Evolutionary conservation across 192 early-diverging fungal species (phyloP), one percentile per base, ranked within the genome.

Genomic region (Polychytrium aggregatum): DNA sequence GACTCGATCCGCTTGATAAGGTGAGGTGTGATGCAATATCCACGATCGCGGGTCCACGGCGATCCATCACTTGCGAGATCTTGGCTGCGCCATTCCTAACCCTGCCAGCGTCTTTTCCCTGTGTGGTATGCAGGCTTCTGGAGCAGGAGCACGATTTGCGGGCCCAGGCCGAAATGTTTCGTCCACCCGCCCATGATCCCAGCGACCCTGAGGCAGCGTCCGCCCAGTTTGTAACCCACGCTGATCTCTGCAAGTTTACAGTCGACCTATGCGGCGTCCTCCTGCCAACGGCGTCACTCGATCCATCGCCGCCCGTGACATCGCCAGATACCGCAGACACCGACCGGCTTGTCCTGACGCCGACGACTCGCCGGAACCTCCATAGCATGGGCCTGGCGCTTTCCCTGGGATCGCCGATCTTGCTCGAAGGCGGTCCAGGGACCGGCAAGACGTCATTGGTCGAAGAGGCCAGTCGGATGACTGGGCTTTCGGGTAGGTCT

Each of bases 371-470:
- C 11, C 65, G 62, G 5, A 91, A 90, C 60, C 61, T 95, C 9
- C 79, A 86, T 51, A 68, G 74, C 5, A 76, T 95, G 28, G 85
- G 81, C n/a, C 62, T 95, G 30, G 90, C 88, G 0, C 57, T 88
- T 14, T 95, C 91, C 22, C 79, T 87, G 20, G 75, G 88, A 22
- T 74, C 83, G 18, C 91, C 95, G 0, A 83, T 94, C 25, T 65
- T 98, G 52, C 66, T 96, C 38, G 82, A 87, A 55, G 92, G 92
- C 44, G 57, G 75, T 2, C 78, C 81, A 0, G 95, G 95, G 8
- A 67, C 74, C 1, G 95, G 95, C 45, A 98, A 98, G 54, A 95
- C 92, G 0, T 58, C 82, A 2, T 67, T 98, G 24, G 77, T 97
- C 0, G 91, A 95, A 56, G 88, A 93, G 65, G 68, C 91, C 11